Base-by-base conservation (phyloP, 129 eudicot genomes). In the sunflower (Helianthus annuus) region DNA sequence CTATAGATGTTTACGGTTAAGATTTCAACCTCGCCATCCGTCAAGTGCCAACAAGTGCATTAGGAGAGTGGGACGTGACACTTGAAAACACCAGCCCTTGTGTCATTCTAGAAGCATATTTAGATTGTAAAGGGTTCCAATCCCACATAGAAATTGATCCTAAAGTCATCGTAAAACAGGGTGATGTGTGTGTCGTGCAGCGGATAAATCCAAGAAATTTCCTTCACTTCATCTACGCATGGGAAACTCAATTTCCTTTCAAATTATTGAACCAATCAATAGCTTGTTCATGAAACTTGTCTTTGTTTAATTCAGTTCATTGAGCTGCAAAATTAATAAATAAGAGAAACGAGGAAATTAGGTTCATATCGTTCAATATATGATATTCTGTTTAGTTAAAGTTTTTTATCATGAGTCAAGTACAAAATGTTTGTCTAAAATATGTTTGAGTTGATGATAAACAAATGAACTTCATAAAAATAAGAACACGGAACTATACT, bases 41-140 rank as follows among this genome's bases (percentile, higher is more conserved):
- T 32, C 65, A 60, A 60, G 44, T 27, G 6, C 19, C 65, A 29
- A 60, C 10, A 12, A 0, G 10, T 29, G 4, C 44, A 60, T 42
- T 9, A 32, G 39, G 14, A 60, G 65, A 60, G 16, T 60, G 65
- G 65, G 14, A 11, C 0, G 78, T 73, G 78, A 36, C 63, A 63
- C 46, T 73, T 63, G 70, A 61, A 62, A 73, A 73, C 40, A 1
- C 19, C 16, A 62, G 62, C 36, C 70, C 70, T 49, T 73, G 78
- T 63, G 63, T 63, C 56, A 48, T 73, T 61, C 39, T 32, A 8
- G 8, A 73, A 11, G 64, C 45, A 12, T 62, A 63, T 44, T 16
- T 63, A 64, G 70, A 73, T 51, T 73, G 78, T 8, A 63, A 49
- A 63, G 78, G 78, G 4, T 73, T 73, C 38, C 71, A 51, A 49